Conservation (phyloP, 106 monocot genomes). For the Platanthera guangdongensis region DNA sequence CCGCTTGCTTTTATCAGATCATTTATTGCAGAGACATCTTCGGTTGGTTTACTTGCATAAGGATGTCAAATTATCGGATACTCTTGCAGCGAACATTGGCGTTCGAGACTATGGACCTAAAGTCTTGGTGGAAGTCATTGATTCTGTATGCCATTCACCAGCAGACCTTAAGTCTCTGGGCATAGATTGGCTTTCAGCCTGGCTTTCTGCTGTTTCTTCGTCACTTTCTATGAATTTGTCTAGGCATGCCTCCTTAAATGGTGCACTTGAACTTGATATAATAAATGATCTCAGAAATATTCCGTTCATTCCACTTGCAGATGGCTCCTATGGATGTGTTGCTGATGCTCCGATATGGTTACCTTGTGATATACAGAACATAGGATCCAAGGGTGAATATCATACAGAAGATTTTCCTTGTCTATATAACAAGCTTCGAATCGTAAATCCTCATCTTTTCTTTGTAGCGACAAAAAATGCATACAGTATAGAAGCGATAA, state of each 20-base stretch:
- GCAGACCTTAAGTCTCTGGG: conserved; percentile 43
- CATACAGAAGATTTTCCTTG: conserved; percentile 42
- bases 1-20: conserved; percentile 50
- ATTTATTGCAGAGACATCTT: conserved; percentile 63
- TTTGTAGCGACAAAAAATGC: conserved; percentile 22
- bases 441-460: conserved; percentile 44
- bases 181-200: conserved; percentile 70
- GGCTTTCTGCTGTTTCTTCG: conserved; percentile 45
- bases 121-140: conserved; percentile 54
- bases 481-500: conserved; percentile 26
- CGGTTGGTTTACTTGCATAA: conserved; percentile 81
- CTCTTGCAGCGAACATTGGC: conserved; percentile 61
- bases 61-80: conserved; percentile 76
- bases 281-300: conserved; percentile 47
- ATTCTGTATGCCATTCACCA: conserved; percentile 37
- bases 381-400: conserved; percentile 38
- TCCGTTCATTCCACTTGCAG: conserved; percentile 78
- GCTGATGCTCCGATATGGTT: conserved; percentile 91
- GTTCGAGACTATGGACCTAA: conserved; percentile 78
- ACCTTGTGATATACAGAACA: conserved; percentile 49
- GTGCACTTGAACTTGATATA: conserved; percentile 49
- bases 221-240: conserved; percentile 29
- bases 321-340: conserved; percentile 66
- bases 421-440: conserved; percentile 62
- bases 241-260: conserved; percentile 21